These are phyloP conservation scores for Magnusiomyces ingens DNA, from an alignment of 1,139 yeast genomes.

Conservation along the genomic window DNA sequence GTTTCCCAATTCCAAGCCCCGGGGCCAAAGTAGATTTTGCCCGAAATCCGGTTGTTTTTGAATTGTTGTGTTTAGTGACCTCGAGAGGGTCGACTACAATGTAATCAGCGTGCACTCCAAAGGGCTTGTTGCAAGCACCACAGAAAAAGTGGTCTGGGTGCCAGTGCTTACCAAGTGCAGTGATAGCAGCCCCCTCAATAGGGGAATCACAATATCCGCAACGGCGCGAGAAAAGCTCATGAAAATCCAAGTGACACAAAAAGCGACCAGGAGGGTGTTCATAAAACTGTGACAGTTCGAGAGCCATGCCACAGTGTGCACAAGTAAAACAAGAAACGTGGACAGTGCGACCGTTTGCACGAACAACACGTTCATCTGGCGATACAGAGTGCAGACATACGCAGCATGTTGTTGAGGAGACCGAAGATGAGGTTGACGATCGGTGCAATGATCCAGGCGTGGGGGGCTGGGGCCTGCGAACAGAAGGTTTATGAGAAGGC, in stretches of 20 bases:
- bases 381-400: conserved; percentile 16
- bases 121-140: conserved; percentile 29
- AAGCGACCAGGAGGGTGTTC: conserved; percentile 18
- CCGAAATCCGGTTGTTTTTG: background rate
- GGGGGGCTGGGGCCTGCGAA: background rate
- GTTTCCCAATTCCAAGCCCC: background rate
- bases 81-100: conserved; percentile 20
- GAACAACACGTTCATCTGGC: conserved; percentile 21
- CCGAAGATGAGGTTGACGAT: too few species aligned
- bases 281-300: conserved; percentile 32
- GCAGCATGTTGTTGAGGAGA: conserved; percentile 9
- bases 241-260: conserved; percentile 34
- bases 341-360: conserved; percentile 23
- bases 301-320: conserved; percentile 25
- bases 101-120: conserved; percentile 23
- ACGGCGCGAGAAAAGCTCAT: conserved; percentile 29
- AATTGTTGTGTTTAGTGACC: background rate
- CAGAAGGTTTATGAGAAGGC: background rate
- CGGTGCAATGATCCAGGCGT: background rate
- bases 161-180: conserved; percentile 30
- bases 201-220: conserved; percentile 32
- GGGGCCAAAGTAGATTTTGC: background rate
- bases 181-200: conserved; percentile 29
- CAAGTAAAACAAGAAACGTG: conserved; percentile 32
- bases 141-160: conserved; percentile 34